Percentiles rank a stretch among this genome's conserved stretches.
These are phyloP conservation scores for Gnomoniopsis smithogilvyi DNA, from an alignment of 2,329 filamentous ascomycete genomes.

Conservation along the genomic window DNA sequence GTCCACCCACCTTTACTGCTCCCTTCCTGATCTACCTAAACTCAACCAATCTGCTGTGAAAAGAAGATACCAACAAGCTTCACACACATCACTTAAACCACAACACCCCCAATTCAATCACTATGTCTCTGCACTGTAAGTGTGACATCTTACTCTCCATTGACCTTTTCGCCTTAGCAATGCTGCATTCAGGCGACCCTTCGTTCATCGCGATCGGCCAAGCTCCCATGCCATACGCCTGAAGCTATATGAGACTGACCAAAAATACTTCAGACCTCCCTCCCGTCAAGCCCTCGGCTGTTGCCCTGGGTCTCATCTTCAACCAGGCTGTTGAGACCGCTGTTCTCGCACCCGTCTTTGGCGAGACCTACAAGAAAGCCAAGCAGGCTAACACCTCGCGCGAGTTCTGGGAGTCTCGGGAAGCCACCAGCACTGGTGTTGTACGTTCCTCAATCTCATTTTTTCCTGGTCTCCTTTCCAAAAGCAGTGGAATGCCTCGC, in stretches of 20 bases:
- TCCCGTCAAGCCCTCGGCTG: slow-evolving; percentile 94
- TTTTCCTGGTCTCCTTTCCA: background rate
- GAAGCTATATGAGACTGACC: slow-evolving; percentile 6
- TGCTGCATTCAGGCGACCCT: background rate
- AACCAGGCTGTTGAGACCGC: slow-evolving; percentile 56
- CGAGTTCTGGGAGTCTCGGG: slow-evolving; percentile 92
- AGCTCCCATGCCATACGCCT: too few species aligned
- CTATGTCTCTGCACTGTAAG: slow-evolving; percentile 63
- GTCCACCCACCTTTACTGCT: too few species aligned
- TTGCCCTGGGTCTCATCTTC: slow-evolving; percentile 93
- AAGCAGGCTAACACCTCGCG: slow-evolving; percentile 92
- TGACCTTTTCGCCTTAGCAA: background rate
- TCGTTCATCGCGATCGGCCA: too few species aligned
- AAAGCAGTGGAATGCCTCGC: background rate
- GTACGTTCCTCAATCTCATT: slow-evolving; percentile 55
- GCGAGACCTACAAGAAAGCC: slow-evolving; percentile 89
- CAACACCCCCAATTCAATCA: slow-evolving; percentile 14
- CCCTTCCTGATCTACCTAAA: background rate
- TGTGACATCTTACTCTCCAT: slow-evolving; percentile 16
- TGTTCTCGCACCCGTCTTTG: slow-evolving; percentile 34
- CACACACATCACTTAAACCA: background rate
- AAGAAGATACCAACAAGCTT: background rate
- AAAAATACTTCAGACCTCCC: slow-evolving; percentile 47
- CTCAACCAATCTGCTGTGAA: background rate
- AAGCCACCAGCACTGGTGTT: slow-evolving; percentile 81